Evolutionary conservation across 306 rosid genomes (phyloP).

Genomic region (Sindora glabra): DNA sequence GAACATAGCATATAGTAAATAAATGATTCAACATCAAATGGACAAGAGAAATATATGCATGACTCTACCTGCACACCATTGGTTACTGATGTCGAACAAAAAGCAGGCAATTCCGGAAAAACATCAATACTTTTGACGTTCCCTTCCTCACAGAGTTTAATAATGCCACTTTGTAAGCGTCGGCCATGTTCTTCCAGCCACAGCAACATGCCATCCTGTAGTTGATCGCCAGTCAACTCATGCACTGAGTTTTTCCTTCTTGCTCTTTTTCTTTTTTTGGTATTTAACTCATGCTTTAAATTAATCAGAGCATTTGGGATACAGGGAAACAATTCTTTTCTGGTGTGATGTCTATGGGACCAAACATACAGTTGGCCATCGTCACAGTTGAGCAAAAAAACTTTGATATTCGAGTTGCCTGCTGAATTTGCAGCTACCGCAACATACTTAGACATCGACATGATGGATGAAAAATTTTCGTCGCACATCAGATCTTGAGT

Average conservation of each 20-base stretch:
- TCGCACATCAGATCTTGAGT: conserved; percentile 4
- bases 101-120: conserved; percentile 43
- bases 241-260: too few relatives aligned
- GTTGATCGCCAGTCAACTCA: conserved; percentile 14
- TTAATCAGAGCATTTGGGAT: conserved; percentile 33
- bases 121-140: conserved; percentile 20
- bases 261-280: too few relatives aligned
- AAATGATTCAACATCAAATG: not conserved
- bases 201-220: conserved; percentile 44
- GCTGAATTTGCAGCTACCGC: conserved; percentile 35
- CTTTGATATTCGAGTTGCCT: conserved; percentile 6
- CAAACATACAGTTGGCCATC: conserved; percentile 41
- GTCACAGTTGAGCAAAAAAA: conserved; percentile 36
- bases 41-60: not conserved
- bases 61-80: conserved; percentile 40
- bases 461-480: conserved; percentile 5
- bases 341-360: conserved; percentile 19
- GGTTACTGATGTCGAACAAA: conserved; percentile 38
- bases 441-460: conserved; percentile 14
- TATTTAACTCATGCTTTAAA: too few relatives aligned
- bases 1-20: too few relatives aligned
- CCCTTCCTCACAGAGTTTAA: conserved; percentile 35
- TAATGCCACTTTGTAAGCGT: conserved; percentile 40
- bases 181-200: conserved; percentile 54
- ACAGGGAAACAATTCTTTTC: conserved; percentile 47